phyloP scores from a whole-genome alignment of 176 grass and related monocot genomes.

The Avena atlantica region DNA sequence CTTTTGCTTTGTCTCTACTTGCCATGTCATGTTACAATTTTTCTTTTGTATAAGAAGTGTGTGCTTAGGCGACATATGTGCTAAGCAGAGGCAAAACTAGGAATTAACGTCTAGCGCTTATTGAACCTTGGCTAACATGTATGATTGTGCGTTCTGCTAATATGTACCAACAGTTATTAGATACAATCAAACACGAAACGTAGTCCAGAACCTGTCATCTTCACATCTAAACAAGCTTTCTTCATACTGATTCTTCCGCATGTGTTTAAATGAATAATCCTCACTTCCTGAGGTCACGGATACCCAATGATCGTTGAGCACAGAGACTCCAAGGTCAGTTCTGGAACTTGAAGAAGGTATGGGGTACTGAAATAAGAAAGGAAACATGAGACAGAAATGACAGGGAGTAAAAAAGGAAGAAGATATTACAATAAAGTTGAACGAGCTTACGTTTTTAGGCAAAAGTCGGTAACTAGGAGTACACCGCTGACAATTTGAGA shows the following conservation, averaged over 20 bases:
- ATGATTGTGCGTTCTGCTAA: not conserved
- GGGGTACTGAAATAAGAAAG: slow-evolving; percentile 55
- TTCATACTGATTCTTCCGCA: slow-evolving; percentile 92
- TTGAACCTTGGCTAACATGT: not conserved
- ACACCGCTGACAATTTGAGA: slow-evolving; percentile 75
- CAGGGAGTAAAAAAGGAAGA: not conserved
- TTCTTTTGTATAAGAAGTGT: not conserved
- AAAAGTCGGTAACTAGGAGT: slow-evolving; percentile 83
- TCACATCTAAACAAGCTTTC: slow-evolving; percentile 92
- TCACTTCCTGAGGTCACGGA: slow-evolving; percentile 88
- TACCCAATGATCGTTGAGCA: slow-evolving; percentile 81
- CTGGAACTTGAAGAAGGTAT: slow-evolving; percentile 70
- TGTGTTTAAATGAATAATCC: slow-evolving; percentile 93
- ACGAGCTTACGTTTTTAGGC: slow-evolving; percentile 70
- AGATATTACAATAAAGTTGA: not conserved
- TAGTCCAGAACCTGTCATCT: slow-evolving; percentile 65
- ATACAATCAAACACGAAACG: slow-evolving; percentile 1
- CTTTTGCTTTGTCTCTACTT: slow-evolving; percentile 2
- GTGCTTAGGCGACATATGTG: not conserved
- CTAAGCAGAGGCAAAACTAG: not conserved
- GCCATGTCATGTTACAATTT: not conserved
- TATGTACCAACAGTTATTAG: slow-evolving; percentile 29
- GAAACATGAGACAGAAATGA: slow-evolving; percentile 22
- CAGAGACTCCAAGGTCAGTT: slow-evolving; percentile 59
- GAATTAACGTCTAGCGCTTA: not conserved